Base-by-base conservation (phyloP, 768 basidiomycete genomes). In the Psilocybe subaeruginosa region DNA sequence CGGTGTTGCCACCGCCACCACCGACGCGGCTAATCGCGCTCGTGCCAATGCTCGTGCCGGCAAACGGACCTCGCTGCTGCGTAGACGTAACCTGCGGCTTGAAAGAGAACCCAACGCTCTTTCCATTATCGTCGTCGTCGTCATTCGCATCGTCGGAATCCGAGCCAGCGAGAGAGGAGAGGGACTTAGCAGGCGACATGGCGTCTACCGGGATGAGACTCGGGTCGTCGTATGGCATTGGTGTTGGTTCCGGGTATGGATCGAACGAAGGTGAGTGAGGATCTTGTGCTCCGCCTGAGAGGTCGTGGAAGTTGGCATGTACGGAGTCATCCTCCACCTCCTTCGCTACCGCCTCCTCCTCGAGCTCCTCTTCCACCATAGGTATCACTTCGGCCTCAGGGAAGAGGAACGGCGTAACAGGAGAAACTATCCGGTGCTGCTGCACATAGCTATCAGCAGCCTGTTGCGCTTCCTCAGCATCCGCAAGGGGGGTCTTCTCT, bases 11-110 rank as follows among this genome's bases (percentile, higher is more conserved):
- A 3, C 30, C 39, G 4, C 16, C 23, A 53, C 7, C 19, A 2
- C 23, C 23, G 23, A 23, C 23, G 23, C 23, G 23, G 23, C 23
- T 1, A 23, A 23, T 23, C 23, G 23, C 30, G 50, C 30, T 51
- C 8, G 27, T 6, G 16, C 12, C 30, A 33, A 9, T 23, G 35
- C 0, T 9, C 27, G 77, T 63, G 23, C 48, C 50, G 0, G 35
- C 31, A 27, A 54, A 55, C 17, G 37, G 51, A n/a, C 52, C 45
- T 2, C 43, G 57, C 37, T 43, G 41, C 63, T 78, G 78, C 12
- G 77, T 79, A 16, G 76, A 77, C 6, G 74, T 70, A 39, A 72
- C 74, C 5, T 69, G 64, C 2, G 76, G 77, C 8, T 71, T 55
- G 59, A 78, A 78, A n/a, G 60, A 63, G 17, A 66, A 67, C n/a